Conservation (phyloP, 768 basidiomycete genomes). For the Lenzites betulinus region DNA sequence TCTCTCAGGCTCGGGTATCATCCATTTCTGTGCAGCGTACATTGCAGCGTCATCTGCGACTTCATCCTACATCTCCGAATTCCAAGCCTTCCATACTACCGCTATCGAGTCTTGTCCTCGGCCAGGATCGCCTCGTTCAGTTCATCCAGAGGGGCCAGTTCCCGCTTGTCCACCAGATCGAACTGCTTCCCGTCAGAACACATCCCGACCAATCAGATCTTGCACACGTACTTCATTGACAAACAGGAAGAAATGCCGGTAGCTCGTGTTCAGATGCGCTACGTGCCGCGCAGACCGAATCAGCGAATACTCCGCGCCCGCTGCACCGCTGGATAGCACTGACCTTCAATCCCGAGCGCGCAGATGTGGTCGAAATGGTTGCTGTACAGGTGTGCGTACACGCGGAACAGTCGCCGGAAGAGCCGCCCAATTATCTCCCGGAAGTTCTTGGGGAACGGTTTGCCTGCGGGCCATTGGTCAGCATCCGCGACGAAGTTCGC, state of each 20-base stretch:
- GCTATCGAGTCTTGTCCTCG: slow-evolving; percentile 47
- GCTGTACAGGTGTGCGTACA: slow-evolving; percentile 98
- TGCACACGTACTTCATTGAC: slow-evolving; percentile 77
- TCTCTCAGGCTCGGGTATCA: too few species aligned
- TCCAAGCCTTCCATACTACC: not conserved
- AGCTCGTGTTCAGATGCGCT: slow-evolving; percentile 99
- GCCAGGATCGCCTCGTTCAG: slow-evolving; percentile 88
- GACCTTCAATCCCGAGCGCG: slow-evolving; percentile 97
- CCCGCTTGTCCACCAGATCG: slow-evolving; percentile 94
- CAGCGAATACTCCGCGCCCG: not conserved
- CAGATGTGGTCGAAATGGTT: slow-evolving; percentile 99
- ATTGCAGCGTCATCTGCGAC: not conserved
- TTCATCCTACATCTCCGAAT: not conserved
- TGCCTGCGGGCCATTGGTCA: slow-evolving; percentile 49
- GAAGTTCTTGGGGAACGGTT: slow-evolving; percentile 89
- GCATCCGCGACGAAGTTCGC: too few species aligned
- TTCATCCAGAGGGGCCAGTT: slow-evolving; percentile 92
- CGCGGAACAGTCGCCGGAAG: slow-evolving; percentile 88
- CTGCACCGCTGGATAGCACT: not conserved
- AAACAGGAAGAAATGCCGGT: slow-evolving; percentile 97
- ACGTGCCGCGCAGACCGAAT: not conserved
- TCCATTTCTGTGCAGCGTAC: too few species aligned
- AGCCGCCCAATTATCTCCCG: slow-evolving; percentile 90
- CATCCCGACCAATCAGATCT: slow-evolving; percentile 1
- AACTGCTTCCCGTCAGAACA: slow-evolving; percentile 52